phyloP scores from a whole-genome alignment of 2,329 filamentous ascomycete species.

The Colletotrichum sp. region DNA sequence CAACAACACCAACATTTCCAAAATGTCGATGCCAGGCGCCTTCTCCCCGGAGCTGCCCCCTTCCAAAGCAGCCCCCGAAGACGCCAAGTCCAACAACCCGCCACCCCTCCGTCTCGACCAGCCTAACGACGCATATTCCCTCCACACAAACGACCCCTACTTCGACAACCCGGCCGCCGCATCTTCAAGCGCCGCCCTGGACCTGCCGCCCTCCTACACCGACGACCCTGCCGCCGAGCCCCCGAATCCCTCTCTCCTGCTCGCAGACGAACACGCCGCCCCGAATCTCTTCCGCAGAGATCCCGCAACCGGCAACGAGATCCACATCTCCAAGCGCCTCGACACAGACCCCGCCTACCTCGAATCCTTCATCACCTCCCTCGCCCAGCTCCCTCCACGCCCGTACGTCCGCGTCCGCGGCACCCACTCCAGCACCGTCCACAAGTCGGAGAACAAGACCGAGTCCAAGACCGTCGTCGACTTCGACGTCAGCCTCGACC shows the following conservation, averaged over 20 bases:
- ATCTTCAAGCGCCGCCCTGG: slow-evolving; percentile 35
- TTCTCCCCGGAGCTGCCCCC: slow-evolving; percentile 19
- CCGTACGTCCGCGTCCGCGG: slow-evolving; percentile 58
- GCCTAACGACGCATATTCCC: slow-evolving; percentile 29
- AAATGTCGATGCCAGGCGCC: slow-evolving; percentile 23
- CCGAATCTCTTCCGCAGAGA: slow-evolving; percentile 31
- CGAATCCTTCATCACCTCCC: slow-evolving; percentile 45
- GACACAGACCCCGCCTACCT: slow-evolving; percentile 49
- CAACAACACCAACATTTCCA: not conserved
- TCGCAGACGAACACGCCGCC: slow-evolving; percentile 21
- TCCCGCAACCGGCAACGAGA: slow-evolving; percentile 19
- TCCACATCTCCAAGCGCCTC: slow-evolving; percentile 31
- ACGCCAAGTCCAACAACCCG: not conserved
- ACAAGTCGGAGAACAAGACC: slow-evolving; percentile 48
- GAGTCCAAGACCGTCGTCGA: slow-evolving; percentile 55
- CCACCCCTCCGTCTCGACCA: slow-evolving; percentile 26
- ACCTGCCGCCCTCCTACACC: slow-evolving; percentile 51
- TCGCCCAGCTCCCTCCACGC: slow-evolving; percentile 56
- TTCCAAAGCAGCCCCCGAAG: slow-evolving; percentile 5
- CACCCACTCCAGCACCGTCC: slow-evolving; percentile 52
- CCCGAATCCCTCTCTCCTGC: slow-evolving; percentile 20
- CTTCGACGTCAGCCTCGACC: slow-evolving; percentile 63
- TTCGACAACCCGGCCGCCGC: slow-evolving; percentile 42
- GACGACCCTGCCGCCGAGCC: slow-evolving; percentile 34
- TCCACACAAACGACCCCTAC: slow-evolving; percentile 31